Conservation (phyloP, 768 basidiomycete species). For the Mycena galopus region DNA sequence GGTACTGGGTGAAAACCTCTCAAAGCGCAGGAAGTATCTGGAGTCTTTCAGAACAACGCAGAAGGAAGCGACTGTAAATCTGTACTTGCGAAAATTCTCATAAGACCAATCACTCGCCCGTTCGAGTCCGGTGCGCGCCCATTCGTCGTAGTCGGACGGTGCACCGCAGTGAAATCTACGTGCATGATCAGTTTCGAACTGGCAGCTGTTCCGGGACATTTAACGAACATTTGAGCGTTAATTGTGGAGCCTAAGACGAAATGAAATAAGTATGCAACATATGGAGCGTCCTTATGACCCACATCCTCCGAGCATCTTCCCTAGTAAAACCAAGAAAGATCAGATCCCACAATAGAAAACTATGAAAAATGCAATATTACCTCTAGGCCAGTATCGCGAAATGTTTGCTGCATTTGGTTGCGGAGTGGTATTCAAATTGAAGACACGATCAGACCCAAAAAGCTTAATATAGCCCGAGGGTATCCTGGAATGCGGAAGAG, state of each 20-base stretch:
- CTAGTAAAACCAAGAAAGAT: not conserved
- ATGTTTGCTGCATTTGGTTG: not conserved
- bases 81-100: too few species aligned
- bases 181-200: too few species aligned
- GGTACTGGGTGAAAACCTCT: too few species aligned
- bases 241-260: slow-evolving; percentile 65
- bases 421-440: not conserved
- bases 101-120: slow-evolving; percentile 74
- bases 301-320: slow-evolving; percentile 14
- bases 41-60: too few species aligned
- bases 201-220: too few species aligned
- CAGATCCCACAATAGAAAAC: not conserved
- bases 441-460: not conserved
- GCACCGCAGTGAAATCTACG: slow-evolving; percentile 70
- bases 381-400: slow-evolving; percentile 1
- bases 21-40: too few species aligned
- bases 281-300: not conserved
- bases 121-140: slow-evolving; percentile 57
- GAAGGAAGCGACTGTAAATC: not conserved
- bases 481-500: not conserved
- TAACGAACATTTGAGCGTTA: slow-evolving; percentile 66
- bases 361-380: slow-evolving; percentile 1
- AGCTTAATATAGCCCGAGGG: not conserved
- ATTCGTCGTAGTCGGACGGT: slow-evolving; percentile 79
- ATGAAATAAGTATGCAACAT: not conserved